phyloP scores from a whole-genome alignment of 495 filamentous ascomycete genomes.

The Glonium stellatum region DNA sequence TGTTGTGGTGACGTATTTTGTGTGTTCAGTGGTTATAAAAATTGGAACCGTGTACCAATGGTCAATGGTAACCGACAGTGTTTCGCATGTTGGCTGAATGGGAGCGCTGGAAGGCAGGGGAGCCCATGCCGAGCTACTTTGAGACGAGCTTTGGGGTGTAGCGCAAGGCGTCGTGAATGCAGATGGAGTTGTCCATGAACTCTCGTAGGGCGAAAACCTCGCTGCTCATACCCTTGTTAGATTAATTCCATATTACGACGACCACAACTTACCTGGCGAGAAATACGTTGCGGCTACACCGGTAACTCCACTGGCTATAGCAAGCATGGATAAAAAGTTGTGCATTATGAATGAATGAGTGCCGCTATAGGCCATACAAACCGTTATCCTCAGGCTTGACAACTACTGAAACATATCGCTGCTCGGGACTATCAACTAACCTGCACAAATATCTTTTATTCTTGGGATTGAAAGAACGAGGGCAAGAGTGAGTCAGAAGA shows the following conservation, averaged over 20 bases:
- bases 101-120: background rate
- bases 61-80: background rate
- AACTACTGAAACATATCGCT: slow-evolving; percentile 8
- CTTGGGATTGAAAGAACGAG: background rate
- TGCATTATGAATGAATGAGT: slow-evolving; percentile 24
- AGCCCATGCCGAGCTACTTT: background rate
- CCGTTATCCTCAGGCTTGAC: slow-evolving; percentile 9
- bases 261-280: background rate
- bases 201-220: background rate
- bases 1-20: background rate
- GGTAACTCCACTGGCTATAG: slow-evolving; percentile 7
- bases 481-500: background rate
- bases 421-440: background rate
- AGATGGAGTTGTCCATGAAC: background rate
- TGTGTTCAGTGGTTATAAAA: background rate
- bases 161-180: background rate
- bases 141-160: background rate
- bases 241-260: background rate
- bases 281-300: slow-evolving; percentile 2
- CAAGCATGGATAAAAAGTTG: slow-evolving; percentile 12
- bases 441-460: background rate
- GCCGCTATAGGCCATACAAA: background rate
- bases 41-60: background rate
- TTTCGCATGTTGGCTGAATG: background rate
- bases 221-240: background rate